These are phyloP conservation scores for Trypanosomatidae sp. DNA, from an alignment of 208 protist species.

Conservation along the genomic window DNA sequence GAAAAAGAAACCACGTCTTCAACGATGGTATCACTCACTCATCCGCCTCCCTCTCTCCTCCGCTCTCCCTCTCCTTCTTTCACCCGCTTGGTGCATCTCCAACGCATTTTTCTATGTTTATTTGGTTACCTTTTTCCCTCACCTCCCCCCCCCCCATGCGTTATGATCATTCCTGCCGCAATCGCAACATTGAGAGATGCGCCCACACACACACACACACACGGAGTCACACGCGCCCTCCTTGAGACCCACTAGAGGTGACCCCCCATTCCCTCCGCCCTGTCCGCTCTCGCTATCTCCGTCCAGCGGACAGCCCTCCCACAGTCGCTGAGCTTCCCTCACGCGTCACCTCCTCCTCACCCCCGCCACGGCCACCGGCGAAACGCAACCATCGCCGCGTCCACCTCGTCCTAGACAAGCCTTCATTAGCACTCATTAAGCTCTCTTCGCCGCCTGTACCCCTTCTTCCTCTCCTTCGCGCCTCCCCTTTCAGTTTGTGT, in stretches of 20 bases:
- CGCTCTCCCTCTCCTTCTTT: too few species aligned
- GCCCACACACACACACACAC: too few species aligned
- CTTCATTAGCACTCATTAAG: not conserved
- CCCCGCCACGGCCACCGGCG: too few species aligned
- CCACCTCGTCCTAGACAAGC: not conserved
- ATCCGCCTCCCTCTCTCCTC: too few species aligned
- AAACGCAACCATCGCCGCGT: not conserved
- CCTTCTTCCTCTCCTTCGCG: constrained; percentile 13
- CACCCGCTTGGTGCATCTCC: too few species aligned
- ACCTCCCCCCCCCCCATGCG: too few species aligned
- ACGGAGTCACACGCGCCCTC: not conserved
- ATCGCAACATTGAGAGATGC: too few species aligned
- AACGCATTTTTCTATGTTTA: too few species aligned
- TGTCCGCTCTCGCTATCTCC: not conserved
- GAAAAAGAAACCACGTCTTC: too few species aligned
- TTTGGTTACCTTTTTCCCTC: too few species aligned
- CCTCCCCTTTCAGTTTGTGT: not conserved
- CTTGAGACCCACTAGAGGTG: not conserved
- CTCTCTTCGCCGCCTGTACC: constrained; percentile 1
- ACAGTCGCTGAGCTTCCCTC: not conserved
- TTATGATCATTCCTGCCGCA: too few species aligned
- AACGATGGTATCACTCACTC: too few species aligned
- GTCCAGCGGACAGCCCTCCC: not conserved
- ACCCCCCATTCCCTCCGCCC: not conserved
- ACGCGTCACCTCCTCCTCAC: not conserved